A percentile compares a stretch with the other conserved stretches of the same genome.
These are phyloP conservation scores for Grigorovia humatica DNA, from an alignment of 805 yeast species.

Conservation along the genomic window DNA sequence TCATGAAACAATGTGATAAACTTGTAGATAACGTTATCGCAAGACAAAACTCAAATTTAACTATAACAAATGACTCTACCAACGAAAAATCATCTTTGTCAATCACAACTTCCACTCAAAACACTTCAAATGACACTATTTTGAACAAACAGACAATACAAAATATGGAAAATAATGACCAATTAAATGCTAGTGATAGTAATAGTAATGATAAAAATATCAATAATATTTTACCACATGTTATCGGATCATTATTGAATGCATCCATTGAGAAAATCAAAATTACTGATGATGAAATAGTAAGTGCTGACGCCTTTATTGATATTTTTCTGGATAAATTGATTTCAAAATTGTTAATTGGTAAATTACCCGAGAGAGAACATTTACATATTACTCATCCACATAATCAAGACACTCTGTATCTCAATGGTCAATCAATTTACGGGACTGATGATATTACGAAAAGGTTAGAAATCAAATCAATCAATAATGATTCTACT, in stretches of 20 bases:
- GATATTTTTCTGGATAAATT: conserved; percentile 48
- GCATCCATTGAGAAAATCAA: conserved; percentile 34
- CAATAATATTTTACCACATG: conserved; percentile 27
- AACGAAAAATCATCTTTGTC: background rate
- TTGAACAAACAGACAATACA: background rate
- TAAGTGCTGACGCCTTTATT: conserved; percentile 38
- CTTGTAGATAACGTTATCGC: background rate
- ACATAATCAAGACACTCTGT: background rate
- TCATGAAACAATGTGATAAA: background rate
- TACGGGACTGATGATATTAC: too few relatives aligned
- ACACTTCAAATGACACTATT: background rate
- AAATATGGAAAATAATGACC: background rate
- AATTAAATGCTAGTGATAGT: background rate
- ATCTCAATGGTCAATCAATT: too few relatives aligned
- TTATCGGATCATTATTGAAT: conserved; percentile 36
- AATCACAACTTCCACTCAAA: background rate
- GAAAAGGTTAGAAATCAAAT: too few relatives aligned
- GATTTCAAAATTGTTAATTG: conserved; percentile 40
- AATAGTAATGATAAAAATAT: conserved; percentile 4
- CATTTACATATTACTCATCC: conserved; percentile 9
- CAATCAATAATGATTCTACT: too few relatives aligned
- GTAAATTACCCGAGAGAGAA: conserved; percentile 39
- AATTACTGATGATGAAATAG: conserved; percentile 4
- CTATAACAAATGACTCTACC: background rate
- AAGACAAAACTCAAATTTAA: background rate